Conservation (phyloP, 106 monocot species). For the Dendrobium huoshanense region DNA sequence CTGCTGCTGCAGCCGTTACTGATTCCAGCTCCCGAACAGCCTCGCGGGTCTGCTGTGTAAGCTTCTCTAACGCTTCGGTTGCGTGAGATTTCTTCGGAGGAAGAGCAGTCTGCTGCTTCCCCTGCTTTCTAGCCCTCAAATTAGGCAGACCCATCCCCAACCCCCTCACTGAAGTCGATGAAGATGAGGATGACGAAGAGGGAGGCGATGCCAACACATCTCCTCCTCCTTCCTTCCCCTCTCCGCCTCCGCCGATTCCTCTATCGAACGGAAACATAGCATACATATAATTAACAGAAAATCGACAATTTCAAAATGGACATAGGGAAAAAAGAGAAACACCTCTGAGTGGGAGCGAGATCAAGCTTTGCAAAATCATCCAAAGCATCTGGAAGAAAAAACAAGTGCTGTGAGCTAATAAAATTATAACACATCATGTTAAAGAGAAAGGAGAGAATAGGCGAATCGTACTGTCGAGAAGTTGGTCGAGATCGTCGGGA, state of each 20-base stretch:
- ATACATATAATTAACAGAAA: constrained; percentile 4
- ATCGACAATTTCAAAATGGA: neutral
- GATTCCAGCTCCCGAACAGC: constrained; percentile 17
- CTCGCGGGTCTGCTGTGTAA: constrained; percentile 22
- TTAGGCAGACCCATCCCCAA: constrained; percentile 13
- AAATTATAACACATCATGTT: neutral
- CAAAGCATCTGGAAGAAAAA: constrained; percentile 16
- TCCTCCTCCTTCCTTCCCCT: neutral
- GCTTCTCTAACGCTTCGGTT: constrained; percentile 15
- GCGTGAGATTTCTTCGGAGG: constrained; percentile 5
- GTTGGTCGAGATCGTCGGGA: constrained; percentile 26
- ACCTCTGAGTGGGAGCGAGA: constrained; percentile 11
- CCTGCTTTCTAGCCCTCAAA: constrained; percentile 3
- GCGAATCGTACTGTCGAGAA: constrained; percentile 14
- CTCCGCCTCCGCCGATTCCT: neutral
- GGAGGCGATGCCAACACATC: neutral
- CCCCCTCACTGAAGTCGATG: constrained; percentile 4
- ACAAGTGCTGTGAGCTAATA: neutral
- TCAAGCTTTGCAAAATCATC: constrained; percentile 26
- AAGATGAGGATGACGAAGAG: neutral
- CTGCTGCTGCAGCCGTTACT: constrained; percentile 1
- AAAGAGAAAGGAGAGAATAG: neutral
- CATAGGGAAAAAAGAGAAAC: neutral
- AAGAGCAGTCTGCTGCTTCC: neutral
- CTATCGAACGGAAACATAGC: neutral